A percentile compares a stretch with the other conserved stretches of the same genome.
Evolutionary conservation across 1,284 basidiomycete species (phyloP).

Genomic region (Spongispora temasekensis): DNA sequence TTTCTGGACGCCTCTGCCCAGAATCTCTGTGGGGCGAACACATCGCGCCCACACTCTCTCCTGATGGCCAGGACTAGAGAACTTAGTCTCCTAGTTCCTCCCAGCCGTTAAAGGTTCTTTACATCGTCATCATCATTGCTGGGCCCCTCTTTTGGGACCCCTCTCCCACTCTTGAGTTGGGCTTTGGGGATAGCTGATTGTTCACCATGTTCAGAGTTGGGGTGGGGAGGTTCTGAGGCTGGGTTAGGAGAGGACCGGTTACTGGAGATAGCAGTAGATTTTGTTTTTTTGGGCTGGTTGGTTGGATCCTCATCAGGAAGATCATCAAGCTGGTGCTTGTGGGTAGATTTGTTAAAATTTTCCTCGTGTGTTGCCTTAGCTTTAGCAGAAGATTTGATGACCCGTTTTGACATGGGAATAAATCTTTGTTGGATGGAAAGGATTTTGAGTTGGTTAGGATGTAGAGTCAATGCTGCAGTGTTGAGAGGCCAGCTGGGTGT

Average conservation of each 20-base stretch:
- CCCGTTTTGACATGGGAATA: background rate
- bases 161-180: background rate
- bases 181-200: background rate
- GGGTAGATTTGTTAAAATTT: background rate
- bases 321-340: background rate
- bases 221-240: no score
- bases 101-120: no score
- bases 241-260: no score
- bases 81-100: no score
- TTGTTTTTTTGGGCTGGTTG: background rate
- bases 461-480: background rate
- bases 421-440: background rate
- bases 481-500: background rate
- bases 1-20: no score
- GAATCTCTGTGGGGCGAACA: no score
- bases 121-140: no score
- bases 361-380: background rate
- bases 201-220: background rate
- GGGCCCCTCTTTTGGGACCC: background rate
- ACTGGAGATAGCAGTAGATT: no score
- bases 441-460: background rate
- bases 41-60: no score
- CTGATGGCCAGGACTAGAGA: no score
- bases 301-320: background rate
- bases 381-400: background rate